These are phyloP conservation scores for Orbilia blumenaviensis DNA, from an alignment of 2,329 filamentous ascomycete genomes.

Conservation along the genomic window DNA sequence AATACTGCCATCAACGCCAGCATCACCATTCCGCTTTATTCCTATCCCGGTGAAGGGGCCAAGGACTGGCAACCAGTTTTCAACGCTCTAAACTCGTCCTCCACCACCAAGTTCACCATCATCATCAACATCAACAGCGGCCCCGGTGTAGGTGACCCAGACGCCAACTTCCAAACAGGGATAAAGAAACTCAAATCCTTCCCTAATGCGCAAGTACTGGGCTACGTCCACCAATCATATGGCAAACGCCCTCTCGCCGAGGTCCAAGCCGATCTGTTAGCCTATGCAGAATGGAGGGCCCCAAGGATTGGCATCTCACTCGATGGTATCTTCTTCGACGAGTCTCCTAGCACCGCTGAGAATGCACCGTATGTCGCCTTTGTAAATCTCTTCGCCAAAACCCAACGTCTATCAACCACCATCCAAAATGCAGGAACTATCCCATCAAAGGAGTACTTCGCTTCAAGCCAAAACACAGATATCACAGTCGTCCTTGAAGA, in stretches of 20 bases:
- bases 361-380: conserved; percentile 21
- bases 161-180: conserved; percentile 39
- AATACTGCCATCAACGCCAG: conserved; percentile 25
- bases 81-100: conserved; percentile 22
- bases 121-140: conserved; percentile 43
- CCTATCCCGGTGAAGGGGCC: conserved; percentile 29
- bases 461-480: conserved; percentile 24
- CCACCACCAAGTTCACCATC: conserved; percentile 32
- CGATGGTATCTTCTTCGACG: conserved; percentile 50
- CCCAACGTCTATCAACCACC: conserved; percentile 9
- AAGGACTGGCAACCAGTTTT: conserved; percentile 29
- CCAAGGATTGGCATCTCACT: conserved; percentile 25
- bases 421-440: conserved; percentile 41
- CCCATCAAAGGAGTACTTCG: conserved; percentile 37
- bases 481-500: conserved; percentile 39
- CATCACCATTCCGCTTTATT: conserved; percentile 37
- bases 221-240: conserved; percentile 45
- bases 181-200: conserved; percentile 45
- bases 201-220: conserved; percentile 31
- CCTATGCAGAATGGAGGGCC: conserved; percentile 26
- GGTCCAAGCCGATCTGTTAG: conserved; percentile 12
- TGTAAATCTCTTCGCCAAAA: conserved; percentile 36
- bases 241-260: conserved; percentile 1
- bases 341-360: conserved; percentile 16
- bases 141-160: conserved; percentile 11